Evolutionary conservation across 306 rosid genomes (phyloP).

Genomic region (Prunus fruticosa): DNA sequence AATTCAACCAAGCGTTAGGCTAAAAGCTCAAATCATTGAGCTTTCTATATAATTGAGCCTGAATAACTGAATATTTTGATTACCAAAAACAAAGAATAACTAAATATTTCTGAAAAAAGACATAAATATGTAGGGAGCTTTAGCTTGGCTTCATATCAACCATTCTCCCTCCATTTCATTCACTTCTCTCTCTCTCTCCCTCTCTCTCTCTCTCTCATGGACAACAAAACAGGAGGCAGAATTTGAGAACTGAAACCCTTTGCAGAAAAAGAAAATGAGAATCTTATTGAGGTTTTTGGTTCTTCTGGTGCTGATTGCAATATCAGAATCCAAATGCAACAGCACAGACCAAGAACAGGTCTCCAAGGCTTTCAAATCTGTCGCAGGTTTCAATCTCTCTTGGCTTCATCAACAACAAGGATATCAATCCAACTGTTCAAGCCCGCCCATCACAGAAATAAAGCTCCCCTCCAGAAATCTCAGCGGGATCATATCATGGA

Average conservation of each 20-base stretch:
- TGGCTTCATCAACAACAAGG: conserved; percentile 25
- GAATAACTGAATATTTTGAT: too few species aligned
- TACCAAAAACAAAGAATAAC: too few species aligned
- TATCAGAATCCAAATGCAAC: conserved; percentile 50
- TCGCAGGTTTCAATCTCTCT: conserved; percentile 55
- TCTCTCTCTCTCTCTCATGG: background rate
- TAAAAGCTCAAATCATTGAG: too few species aligned
- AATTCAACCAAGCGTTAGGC: too few species aligned
- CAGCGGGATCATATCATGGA: conserved; percentile 70
- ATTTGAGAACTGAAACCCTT: background rate
- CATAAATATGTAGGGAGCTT: too few species aligned
- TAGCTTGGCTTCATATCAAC: too few species aligned
- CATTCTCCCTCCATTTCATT: background rate
- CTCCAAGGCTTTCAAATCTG: conserved; percentile 57
- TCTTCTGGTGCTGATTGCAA: conserved; percentile 34
- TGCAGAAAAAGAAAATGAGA: conserved; percentile 17
- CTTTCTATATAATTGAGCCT: too few species aligned
- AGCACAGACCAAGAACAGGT: conserved; percentile 42
- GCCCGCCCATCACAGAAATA: conserved; percentile 32
- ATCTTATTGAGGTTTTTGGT: conserved; percentile 25
- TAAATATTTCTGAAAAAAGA: too few species aligned
- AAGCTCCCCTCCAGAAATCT: conserved; percentile 54
- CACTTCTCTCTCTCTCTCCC: background rate
- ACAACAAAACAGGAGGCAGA: background rate
- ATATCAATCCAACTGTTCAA: conserved; percentile 42